A percentile compares a stretch with the other conserved stretches of the same genome.
Evolutionary conservation across 352 stramenopile genomes (phyloP).

Genomic region (Globisporangium acanthophoron): DNA sequence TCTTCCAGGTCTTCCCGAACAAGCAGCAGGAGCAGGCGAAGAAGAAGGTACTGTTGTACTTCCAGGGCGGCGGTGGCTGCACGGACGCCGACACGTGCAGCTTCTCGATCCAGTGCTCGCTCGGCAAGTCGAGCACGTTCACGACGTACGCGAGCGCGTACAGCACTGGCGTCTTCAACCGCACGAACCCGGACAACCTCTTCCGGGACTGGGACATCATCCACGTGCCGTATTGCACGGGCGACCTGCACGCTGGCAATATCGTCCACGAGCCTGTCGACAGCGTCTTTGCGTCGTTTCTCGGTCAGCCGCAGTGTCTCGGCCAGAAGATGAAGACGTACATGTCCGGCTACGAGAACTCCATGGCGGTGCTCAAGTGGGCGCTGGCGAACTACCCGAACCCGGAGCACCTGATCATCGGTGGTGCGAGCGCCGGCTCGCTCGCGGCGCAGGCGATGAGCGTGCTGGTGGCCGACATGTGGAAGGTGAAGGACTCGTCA

Average conservation of each 20-base stretch:
- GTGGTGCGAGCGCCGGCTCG: conserved; percentile 27
- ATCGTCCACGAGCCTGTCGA: not conserved
- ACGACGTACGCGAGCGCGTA: conserved; percentile 17
- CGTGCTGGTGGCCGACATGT: conserved; percentile 25
- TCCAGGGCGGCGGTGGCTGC: conserved; percentile 35
- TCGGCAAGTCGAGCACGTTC: conserved; percentile 22
- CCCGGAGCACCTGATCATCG: conserved; percentile 26
- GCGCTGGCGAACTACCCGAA: conserved; percentile 31
- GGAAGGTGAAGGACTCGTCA: conserved; percentile 30
- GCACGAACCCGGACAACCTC: conserved; percentile 26
- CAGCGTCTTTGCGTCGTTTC: conserved; percentile 9
- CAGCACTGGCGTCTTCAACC: conserved; percentile 32
- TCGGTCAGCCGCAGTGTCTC: conserved; percentile 16
- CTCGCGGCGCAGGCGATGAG: conserved; percentile 30
- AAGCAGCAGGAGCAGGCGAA: conserved; percentile 20
- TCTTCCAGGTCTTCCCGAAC: conserved; percentile 44
- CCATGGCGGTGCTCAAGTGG: conserved; percentile 28
- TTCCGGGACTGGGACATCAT: conserved; percentile 50
- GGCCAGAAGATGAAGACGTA: conserved; percentile 25
- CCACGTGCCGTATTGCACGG: conserved; percentile 44
- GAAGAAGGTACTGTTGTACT: conserved; percentile 36
- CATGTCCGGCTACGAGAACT: conserved; percentile 33
- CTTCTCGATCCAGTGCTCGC: conserved; percentile 30
- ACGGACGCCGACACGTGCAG: conserved; percentile 29
- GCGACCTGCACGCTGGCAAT: conserved; percentile 40